These are phyloP conservation scores for Lentinula novae-zelandiae DNA, from an alignment of 1,284 basidiomycete genomes.

Conservation along the genomic window DNA sequence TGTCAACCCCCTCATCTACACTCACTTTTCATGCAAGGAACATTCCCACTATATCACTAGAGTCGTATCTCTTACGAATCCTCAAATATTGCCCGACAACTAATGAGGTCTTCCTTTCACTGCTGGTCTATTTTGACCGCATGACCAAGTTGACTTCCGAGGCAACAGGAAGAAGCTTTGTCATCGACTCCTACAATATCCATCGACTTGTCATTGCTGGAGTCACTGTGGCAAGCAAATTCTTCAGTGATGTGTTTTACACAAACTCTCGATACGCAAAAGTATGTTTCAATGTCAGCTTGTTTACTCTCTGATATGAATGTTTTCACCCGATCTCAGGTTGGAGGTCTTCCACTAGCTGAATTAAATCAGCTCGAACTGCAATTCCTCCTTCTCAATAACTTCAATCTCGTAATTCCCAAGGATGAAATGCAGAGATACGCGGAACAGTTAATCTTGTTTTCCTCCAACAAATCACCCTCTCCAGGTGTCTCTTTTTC, in stretches of 20 bases:
- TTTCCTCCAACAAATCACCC: slow-evolving; percentile 38
- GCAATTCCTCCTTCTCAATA: slow-evolving; percentile 94
- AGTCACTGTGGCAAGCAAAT: slow-evolving; percentile 97
- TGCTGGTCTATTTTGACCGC: slow-evolving; percentile 96
- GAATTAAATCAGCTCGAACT: slow-evolving; percentile 97
- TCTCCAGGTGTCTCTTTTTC: slow-evolving; percentile 8
- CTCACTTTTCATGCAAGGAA: slow-evolving; percentile 96
- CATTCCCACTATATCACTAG: slow-evolving; percentile 91
- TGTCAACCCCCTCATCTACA: slow-evolving; percentile 77
- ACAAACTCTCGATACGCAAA: slow-evolving; percentile 99
- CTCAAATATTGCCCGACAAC: slow-evolving; percentile 98
- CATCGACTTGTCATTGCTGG: slow-evolving; percentile 96
- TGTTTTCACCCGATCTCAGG: slow-evolving; percentile 39
- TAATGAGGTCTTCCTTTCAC: slow-evolving; percentile 93
- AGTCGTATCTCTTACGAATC: slow-evolving; percentile 92
- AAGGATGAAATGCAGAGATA: slow-evolving; percentile 93
- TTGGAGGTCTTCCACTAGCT: slow-evolving; percentile 89
- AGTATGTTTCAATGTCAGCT: slow-evolving; percentile 46
- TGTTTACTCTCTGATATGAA: not conserved
- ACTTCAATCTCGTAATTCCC: slow-evolving; percentile 88
- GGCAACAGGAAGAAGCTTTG: slow-evolving; percentile 72
- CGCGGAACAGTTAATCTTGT: slow-evolving; percentile 80
- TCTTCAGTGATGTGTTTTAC: slow-evolving; percentile 98
- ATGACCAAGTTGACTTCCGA: slow-evolving; percentile 72
- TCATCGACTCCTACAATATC: slow-evolving; percentile 97